Percentiles rank a stretch among this genome's conserved stretches.
Conservation (phyloP, 768 basidiomycete genomes). For the Pleurotus sapidus region DNA sequence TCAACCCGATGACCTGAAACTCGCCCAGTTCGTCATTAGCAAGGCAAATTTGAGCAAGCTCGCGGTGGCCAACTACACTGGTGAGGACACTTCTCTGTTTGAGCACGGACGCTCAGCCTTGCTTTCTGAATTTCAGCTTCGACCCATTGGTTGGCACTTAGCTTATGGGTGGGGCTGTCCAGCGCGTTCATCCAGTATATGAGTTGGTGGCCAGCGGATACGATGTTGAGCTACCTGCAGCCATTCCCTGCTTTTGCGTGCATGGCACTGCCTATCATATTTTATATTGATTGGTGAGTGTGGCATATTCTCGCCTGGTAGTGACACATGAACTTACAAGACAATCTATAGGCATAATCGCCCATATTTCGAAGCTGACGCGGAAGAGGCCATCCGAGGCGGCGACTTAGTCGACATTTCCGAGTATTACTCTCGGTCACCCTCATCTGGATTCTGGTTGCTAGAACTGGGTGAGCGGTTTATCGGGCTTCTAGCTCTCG, state of each 20-base stretch:
- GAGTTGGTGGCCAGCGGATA: constrained; percentile 63
- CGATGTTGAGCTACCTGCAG: constrained; percentile 44
- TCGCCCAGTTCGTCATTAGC: constrained; percentile 61
- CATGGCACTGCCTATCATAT: constrained; percentile 61
- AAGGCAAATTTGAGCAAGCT: constrained; percentile 67
- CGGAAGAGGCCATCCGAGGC: constrained; percentile 48
- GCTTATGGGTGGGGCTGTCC: constrained; percentile 60
- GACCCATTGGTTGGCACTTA: constrained; percentile 54
- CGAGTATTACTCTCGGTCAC: constrained; percentile 55
- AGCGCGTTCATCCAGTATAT: constrained; percentile 55
- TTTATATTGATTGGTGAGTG: constrained; percentile 66
- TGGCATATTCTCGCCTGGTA: background rate
- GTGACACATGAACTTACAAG: background rate
- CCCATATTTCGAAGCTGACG: constrained; percentile 56
- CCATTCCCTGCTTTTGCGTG: constrained; percentile 68
- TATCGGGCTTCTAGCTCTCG: constrained; percentile 69
- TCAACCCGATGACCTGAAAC: constrained; percentile 49
- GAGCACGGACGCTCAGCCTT: background rate
- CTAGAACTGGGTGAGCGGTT: constrained; percentile 56
- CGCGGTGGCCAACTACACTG: constrained; percentile 60
- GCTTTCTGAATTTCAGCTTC: constrained; percentile 37
- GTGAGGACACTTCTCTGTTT: constrained; percentile 29
- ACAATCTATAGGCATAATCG: constrained; percentile 60
- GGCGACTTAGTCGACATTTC: constrained; percentile 53
- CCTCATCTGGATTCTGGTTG: constrained; percentile 69